Evolutionary conservation across 2,329 filamentous ascomycete genomes (phyloP), one percentile per base, ranked within the genome.

Genomic region (Dothistroma septosporum): DNA sequence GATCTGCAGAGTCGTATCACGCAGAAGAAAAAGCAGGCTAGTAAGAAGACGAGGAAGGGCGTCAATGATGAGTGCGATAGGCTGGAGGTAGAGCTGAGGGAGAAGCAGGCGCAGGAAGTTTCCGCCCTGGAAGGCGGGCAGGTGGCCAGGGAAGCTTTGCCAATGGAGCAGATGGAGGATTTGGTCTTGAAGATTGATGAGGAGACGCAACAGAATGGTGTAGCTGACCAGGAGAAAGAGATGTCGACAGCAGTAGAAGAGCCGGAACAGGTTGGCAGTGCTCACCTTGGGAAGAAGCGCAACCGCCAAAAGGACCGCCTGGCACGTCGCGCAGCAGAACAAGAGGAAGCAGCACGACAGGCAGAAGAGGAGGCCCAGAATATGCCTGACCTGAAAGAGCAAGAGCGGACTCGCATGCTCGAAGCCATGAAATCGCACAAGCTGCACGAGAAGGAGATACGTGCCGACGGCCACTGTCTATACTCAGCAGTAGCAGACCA

Each of bases 1-100:
- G 93, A 97, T 63, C 82, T 99, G 28, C 90, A 96, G 75, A 84
- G 86, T 55, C 87, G 88, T 61, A 87, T 95, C 71, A 97, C 91
- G 5, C 92, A 89, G 77, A 97, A 97, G 83, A 99, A 97, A 82
- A 97, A 97, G 81, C 88, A 90, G 68, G 92, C 94, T 16, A 95
- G 89, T 52, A 99, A 97, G 78, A 87, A 87, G 75, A 86, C 85
- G 9, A 80, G 85, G 54, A 86, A 82, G 66, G 77, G 77, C 37
- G 77, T 82, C 46, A 86, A 86, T 64, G 85, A 87, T 66, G 85
- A 87, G 70, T 87, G 85, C 71, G 83, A 84, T 21, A 73, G 76
- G 28, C 75, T 86, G 41, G 84, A 87, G 66, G 73, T 75, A 44
- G 82, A 85, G 60, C 73, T 86, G 46, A 80, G 79, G 57, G 81